Base-by-base conservation (phyloP, 164 flowering plant genomes). In the Cinnamomum chago region DNA sequence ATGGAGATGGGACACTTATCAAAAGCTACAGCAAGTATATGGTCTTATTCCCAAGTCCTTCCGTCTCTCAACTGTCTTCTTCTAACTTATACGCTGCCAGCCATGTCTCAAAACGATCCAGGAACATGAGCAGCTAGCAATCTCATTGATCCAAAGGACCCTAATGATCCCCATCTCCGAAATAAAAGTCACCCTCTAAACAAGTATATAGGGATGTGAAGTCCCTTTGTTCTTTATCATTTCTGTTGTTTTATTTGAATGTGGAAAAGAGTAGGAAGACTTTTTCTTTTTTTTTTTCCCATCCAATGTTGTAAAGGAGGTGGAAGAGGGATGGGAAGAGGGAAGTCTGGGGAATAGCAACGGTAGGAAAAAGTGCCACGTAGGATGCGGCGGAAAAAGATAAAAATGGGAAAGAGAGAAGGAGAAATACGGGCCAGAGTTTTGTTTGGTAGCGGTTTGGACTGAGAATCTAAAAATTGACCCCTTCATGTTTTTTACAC, bases 321-420 rank as follows among this genome's bases (percentile, higher is more conserved):
- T 17, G 33, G 35, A 28, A 17, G 5, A 33, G 69, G 28, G 0
- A 67, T 20, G 23, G 69, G 27, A 47, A 2, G n/a, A 0, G 28
- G 13, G 9, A 22, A 64, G 55, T 35, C 15, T 17, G 55, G 40
- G n/a, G 40, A 51, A 23, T 22, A 10, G 28, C 5, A 7, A 11
- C 13, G 17, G 3, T 3, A 3, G 66, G 67, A 22, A 5, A 11
- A 14, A 0, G 18, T 17, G 14, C 25, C 58, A 65, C 68, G 58
- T 65, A 64, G 75, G 75, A 50, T 47, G 58, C 58, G 68, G 75
- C 58, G 24, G 75, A 47, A 72, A 65, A 64, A 33, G 75, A 62
- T 65, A 72, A 72, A 72, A 72, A 9, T 28, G 23, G 65, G 66
- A n/a, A 40, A n/a, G 24, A 17, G 58, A 40, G n/a, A 10, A 23